Percentiles rank a stretch among this genome's conserved stretches.
These are phyloP conservation scores for Luzula sylvatica DNA, from an alignment of 176 grass and related monocot species.

Conservation along the genomic window DNA sequence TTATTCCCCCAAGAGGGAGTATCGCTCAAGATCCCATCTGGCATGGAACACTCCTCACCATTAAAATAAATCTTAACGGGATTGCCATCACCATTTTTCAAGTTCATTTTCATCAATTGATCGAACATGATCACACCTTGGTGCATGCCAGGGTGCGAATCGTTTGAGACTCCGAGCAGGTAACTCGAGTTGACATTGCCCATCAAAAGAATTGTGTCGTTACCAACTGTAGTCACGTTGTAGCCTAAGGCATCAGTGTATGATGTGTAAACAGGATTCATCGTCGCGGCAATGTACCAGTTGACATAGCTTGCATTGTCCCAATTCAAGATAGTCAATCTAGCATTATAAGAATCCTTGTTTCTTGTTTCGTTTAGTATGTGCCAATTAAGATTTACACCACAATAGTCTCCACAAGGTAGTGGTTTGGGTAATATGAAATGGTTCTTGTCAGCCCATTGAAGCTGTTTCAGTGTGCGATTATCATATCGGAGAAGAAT, in stretches of 20 bases:
- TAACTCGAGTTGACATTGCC: conserved; percentile 24
- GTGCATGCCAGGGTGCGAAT: conserved; percentile 36
- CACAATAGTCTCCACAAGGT: conserved; percentile 52
- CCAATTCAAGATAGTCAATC: conserved; percentile 69
- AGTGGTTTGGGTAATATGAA: conserved; percentile 18
- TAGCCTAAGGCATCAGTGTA: conserved; percentile 41
- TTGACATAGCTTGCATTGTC: conserved; percentile 15
- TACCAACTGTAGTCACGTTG: conserved; percentile 34
- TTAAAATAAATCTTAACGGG: conserved; percentile 74
- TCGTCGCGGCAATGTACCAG: conserved; percentile 41
- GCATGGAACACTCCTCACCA: conserved; percentile 74
- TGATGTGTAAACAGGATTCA: conserved; percentile 29
- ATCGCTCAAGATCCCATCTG: conserved; percentile 30
- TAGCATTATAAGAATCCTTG: conserved; percentile 32
- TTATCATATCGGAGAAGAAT: conserved; percentile 40
- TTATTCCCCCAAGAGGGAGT: not conserved
- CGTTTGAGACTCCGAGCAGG: conserved; percentile 27
- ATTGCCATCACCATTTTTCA: conserved; percentile 45
- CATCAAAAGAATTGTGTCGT: conserved; percentile 41
- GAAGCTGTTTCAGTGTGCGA: conserved; percentile 7
- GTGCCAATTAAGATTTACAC: conserved; percentile 73
- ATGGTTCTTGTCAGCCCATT: conserved; percentile 24
- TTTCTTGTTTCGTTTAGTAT: conserved; percentile 25
- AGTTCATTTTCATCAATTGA: conserved; percentile 30
- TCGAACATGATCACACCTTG: conserved; percentile 59